Evolutionary conservation across 257 asterid species (phyloP).

Genomic region (Solanum rostratum): DNA sequence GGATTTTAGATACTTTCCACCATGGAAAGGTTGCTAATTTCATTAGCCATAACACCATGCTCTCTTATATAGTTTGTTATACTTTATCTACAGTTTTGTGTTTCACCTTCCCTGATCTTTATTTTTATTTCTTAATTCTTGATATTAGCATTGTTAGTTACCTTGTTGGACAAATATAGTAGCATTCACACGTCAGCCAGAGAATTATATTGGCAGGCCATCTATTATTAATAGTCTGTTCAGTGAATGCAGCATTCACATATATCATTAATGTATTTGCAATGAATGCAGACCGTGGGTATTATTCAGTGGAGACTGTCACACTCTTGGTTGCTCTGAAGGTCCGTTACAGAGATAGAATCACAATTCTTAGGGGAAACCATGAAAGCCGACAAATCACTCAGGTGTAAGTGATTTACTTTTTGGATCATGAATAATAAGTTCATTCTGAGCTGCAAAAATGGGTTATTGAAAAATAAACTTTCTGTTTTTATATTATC

Average conservation of each 20-base stretch:
- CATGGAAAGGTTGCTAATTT: background rate
- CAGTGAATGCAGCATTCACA: background rate
- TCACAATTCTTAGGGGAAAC: slow-evolving; percentile 94
- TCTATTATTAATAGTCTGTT: background rate
- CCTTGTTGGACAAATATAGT: background rate
- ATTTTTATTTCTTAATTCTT: background rate
- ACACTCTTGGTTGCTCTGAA: slow-evolving; percentile 87
- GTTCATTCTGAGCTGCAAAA: background rate
- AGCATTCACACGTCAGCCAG: background rate
- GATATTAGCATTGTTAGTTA: background rate
- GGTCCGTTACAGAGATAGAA: slow-evolving; percentile 93
- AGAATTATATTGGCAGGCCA: background rate
- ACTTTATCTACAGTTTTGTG: background rate
- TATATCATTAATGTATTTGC: slow-evolving; percentile 3
- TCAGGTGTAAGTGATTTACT: slow-evolving; percentile 70
- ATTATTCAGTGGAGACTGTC: slow-evolving; percentile 97
- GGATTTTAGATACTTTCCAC: background rate
- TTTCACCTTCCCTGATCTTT: background rate
- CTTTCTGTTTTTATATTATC: background rate
- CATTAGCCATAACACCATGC: background rate
- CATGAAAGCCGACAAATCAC: slow-evolving; percentile 98
- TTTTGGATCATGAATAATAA: background rate
- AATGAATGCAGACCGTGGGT: slow-evolving; percentile 86
- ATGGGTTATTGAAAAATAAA: background rate
- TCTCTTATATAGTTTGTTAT: background rate